Evolutionary conservation across 768 basidiomycete species (phyloP), one percentile per base, ranked within the genome.

Genomic region (Rhodotorula toruloides): DNA sequence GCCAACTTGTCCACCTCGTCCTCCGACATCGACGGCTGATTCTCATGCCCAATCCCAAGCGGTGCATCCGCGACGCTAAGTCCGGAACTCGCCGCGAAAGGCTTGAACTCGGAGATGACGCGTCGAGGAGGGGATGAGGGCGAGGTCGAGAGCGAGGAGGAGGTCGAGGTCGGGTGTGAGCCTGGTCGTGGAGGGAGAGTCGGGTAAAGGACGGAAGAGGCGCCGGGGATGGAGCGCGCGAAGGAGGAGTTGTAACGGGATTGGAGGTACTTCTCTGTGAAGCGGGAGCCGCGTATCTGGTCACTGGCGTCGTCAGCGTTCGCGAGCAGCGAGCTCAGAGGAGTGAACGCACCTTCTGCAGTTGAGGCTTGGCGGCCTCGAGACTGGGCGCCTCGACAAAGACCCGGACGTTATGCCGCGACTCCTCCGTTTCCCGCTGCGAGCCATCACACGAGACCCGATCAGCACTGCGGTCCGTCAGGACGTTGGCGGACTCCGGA

Each of bases 191-290:
- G 66, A 0, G 73, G 62, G 42, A 68, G 61, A 12, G 53, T 37
- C 19, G 59, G 66, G 59, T 66, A 61, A 48, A 54, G 48, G n/a
- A 56, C 52, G 46, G 54, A 59, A 47, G 61, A 37, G 8, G 70
- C 19, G 79, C 74, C 2, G 76, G 75, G 32, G 44, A 46, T 13
- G 73, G 65, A 25, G 74, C 62, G 49, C 75, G 79, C 74, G 77
- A 70, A 17, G 78, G 72, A 39, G 73, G 74, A 49, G 81, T 75
- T 47, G 77, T 77, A 78, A 48, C 78, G 77, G 21, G 77, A 85
- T 72, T 86, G 84, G 34, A 93, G 83, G 77, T 97, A 98, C 77
- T 94, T 93, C 72, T 98, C 93, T 27, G 94, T 97, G 80, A 97
- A 94, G 6, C 94, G 88, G 47, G 91, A 90, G n/a, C 90, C 91